Evolutionary conservation across 306 rosid species (phyloP).

Genomic region (Echinosophora koreensis): DNA sequence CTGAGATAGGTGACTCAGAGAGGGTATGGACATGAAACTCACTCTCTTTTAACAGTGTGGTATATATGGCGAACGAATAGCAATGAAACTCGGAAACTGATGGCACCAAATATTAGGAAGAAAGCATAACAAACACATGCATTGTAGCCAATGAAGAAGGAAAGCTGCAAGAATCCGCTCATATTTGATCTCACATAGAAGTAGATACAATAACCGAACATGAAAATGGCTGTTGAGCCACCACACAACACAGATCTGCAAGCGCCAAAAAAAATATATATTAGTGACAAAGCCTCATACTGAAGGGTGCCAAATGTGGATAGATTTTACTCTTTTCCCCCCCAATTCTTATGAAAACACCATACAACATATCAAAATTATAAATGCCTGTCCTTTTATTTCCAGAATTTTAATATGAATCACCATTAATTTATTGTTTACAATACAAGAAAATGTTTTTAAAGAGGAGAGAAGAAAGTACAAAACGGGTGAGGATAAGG

Average conservation of each 20-base stretch:
- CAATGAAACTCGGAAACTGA: conserved; percentile 74
- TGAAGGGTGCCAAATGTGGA: background rate
- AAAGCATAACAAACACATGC: conserved; percentile 82
- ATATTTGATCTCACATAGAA: conserved; percentile 78
- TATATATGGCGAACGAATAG: conserved; percentile 75
- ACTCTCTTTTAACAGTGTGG: conserved; percentile 79
- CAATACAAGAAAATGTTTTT: background rate
- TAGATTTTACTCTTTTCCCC: background rate
- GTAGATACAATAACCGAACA: conserved; percentile 73
- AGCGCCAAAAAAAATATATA: conserved; percentile 23
- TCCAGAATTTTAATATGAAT: background rate
- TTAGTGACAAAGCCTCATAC: conserved; percentile 19
- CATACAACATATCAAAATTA: background rate
- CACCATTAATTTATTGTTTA: conserved; percentile 1
- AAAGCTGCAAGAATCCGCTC: conserved; percentile 77
- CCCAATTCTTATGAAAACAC: background rate
- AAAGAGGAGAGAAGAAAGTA: background rate
- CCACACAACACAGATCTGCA: conserved; percentile 87
- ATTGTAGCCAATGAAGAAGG: conserved; percentile 81
- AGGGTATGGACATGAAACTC: conserved; percentile 37
- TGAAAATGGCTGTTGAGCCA: conserved; percentile 79
- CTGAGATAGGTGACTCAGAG: conserved; percentile 4
- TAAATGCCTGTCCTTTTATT: background rate
- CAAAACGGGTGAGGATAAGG: background rate
- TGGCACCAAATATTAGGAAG: conserved; percentile 80